Conservation (phyloP, 2,329 filamentous ascomycete genomes). For the Phyllosticta citribraziliensis region DNA sequence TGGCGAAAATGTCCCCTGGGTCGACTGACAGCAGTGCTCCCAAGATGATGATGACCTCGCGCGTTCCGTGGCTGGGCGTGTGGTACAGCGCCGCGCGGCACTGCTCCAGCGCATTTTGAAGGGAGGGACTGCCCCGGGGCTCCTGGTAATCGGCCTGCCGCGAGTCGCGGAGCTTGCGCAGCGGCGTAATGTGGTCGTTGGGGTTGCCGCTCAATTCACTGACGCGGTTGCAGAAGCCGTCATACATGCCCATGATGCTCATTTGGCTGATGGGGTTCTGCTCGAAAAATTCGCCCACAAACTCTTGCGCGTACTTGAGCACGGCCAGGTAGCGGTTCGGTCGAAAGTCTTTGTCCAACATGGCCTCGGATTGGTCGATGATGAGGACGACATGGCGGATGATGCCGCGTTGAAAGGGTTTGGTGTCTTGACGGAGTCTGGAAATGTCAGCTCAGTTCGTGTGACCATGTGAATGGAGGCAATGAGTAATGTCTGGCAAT, state of each 20-base stretch:
- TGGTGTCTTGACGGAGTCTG: slow-evolving; percentile 83
- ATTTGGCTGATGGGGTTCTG: slow-evolving; percentile 98
- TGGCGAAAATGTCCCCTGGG: slow-evolving; percentile 90
- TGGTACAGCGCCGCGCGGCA: slow-evolving; percentile 85
- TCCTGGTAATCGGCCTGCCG: slow-evolving; percentile 56
- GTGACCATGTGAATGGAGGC: background rate
- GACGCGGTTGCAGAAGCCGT: slow-evolving; percentile 76
- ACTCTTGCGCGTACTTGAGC: slow-evolving; percentile 73
- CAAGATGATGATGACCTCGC: slow-evolving; percentile 86
- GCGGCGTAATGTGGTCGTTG: slow-evolving; percentile 69
- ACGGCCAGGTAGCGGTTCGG: slow-evolving; percentile 78
- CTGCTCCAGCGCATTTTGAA: slow-evolving; percentile 96
- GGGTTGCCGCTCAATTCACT: slow-evolving; percentile 90
- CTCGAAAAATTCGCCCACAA: slow-evolving; percentile 91
- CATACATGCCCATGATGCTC: slow-evolving; percentile 84
- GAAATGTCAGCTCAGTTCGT: background rate
- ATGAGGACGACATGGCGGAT: slow-evolving; percentile 92
- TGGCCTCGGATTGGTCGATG: slow-evolving; percentile 84
- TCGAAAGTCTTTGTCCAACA: slow-evolving; percentile 89
- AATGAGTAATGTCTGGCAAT: background rate
- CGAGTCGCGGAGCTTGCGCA: slow-evolving; percentile 54
- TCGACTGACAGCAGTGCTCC: slow-evolving; percentile 85
- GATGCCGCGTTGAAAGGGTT: slow-evolving; percentile 88
- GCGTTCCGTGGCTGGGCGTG: slow-evolving; percentile 82
- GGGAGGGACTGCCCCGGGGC: slow-evolving; percentile 40